These are phyloP conservation scores for Rhodotorula sp. DNA, from an alignment of 1,284 basidiomycete genomes.

Conservation along the genomic window DNA sequence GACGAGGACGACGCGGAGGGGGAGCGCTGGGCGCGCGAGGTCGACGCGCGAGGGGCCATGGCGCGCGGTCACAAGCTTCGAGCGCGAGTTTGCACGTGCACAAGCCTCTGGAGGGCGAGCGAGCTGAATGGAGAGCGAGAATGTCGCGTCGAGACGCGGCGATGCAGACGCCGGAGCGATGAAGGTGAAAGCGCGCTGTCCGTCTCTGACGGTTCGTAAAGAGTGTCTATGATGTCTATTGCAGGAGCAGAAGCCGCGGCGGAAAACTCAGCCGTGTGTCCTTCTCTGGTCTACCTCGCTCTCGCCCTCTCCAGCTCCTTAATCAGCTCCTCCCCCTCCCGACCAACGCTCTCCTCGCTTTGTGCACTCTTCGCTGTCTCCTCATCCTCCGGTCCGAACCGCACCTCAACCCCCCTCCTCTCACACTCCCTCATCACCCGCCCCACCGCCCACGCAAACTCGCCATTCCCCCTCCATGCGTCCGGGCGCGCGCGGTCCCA, in stretches of 20 bases:
- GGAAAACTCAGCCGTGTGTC: no score
- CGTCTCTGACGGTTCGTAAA: no score
- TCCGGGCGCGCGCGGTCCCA: neutral
- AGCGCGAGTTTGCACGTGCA: no score
- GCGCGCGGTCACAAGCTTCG: no score
- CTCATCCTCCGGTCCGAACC: neutral
- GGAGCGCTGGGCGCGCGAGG: neutral
- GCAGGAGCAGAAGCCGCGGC: no score
- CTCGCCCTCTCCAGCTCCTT: neutral
- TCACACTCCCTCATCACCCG: slow-evolving; percentile 6
- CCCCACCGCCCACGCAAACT: slow-evolving; percentile 12
- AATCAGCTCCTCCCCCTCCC: neutral
- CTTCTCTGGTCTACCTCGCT: no score
- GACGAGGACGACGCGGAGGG: neutral
- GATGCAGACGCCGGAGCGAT: neutral
- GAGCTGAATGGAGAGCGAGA: neutral
- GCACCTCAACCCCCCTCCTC: slow-evolving; percentile 1
- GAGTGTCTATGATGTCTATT: no score
- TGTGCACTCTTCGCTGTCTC: no score
- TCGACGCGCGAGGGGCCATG: neutral
- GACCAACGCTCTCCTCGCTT: neutral
- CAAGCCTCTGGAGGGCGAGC: no score
- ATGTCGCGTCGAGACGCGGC: neutral
- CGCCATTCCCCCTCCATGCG: slow-evolving; percentile 1
- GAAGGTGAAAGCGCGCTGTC: neutral